A percentile compares a stretch with the other conserved stretches of the same genome.
phyloP scores from a whole-genome alignment of 2,329 filamentous ascomycete genomes.

The Penicillium sp. region DNA sequence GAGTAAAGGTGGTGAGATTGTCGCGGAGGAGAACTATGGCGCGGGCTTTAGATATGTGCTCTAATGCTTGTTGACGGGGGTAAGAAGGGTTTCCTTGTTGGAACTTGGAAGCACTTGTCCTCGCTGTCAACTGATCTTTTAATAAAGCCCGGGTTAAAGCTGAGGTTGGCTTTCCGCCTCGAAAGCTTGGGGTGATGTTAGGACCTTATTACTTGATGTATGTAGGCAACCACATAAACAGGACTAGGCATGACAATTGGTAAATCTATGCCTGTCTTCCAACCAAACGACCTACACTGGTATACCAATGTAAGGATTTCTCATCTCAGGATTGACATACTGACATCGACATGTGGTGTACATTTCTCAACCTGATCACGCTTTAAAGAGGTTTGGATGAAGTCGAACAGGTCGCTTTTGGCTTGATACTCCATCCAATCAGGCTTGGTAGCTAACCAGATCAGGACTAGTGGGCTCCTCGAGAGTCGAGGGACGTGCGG shows the following conservation, averaged over 20 bases:
- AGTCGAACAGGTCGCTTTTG: too few species aligned
- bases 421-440: background rate
- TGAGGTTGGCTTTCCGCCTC: background rate
- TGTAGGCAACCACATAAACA: background rate
- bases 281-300: too few species aligned
- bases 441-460: background rate
- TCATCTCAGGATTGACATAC: too few species aligned
- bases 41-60: constrained; percentile 41
- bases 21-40: constrained; percentile 45
- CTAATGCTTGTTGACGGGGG: constrained; percentile 13
- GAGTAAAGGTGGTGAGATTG: constrained; percentile 16
- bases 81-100: background rate
- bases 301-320: too few species aligned
- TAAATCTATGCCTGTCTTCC: too few species aligned
- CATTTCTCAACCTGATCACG: too few species aligned
- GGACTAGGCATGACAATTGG: too few species aligned
- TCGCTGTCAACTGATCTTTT: background rate
- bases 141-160: background rate
- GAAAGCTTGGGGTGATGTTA: constrained; percentile 14
- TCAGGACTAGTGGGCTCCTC: background rate
- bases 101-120: background rate
- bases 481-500: background rate
- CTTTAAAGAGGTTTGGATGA: too few species aligned
- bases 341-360: too few species aligned
- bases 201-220: background rate